Percentiles rank a stretch among this genome's conserved stretches.
Evolutionary conservation across 148 eudicot species (phyloP).

Genomic region (Simmondsia chinensis): DNA sequence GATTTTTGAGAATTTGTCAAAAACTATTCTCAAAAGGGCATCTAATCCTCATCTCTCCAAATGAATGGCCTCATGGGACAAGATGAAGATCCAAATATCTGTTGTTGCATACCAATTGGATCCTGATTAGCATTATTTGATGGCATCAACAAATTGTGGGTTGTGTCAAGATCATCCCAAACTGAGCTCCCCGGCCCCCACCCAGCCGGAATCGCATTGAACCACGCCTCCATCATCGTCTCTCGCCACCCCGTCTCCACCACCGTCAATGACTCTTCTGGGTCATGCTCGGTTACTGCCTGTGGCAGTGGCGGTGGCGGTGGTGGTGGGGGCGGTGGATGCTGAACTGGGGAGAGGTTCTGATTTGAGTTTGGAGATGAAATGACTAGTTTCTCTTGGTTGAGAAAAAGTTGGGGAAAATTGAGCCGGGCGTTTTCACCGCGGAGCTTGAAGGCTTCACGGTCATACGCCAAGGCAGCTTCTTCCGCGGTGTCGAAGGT

Average conservation of each 20-base stretch:
- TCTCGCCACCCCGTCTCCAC: constrained; percentile 55
- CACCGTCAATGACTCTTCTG: constrained; percentile 17
- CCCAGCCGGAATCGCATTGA: constrained; percentile 57
- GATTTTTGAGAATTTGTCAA: too few relatives aligned
- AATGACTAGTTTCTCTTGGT: too few relatives aligned
- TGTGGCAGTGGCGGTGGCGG: constrained; percentile 1
- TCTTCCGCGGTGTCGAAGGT: constrained; percentile 76
- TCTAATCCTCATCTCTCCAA: constrained; percentile 29
- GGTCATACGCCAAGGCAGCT: constrained; percentile 81
- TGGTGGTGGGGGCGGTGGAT: too few relatives aligned
- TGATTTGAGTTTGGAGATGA: too few relatives aligned
- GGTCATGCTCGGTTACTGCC: constrained; percentile 6
- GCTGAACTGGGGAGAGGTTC: too few relatives aligned
- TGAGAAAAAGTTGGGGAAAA: constrained; percentile 56
- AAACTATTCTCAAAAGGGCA: too few relatives aligned
- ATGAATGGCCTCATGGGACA: constrained; percentile 46
- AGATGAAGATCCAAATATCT: constrained; percentile 33
- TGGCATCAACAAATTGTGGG: constrained; percentile 42
- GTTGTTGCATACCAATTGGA: constrained; percentile 16
- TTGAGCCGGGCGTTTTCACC: constrained; percentile 72
- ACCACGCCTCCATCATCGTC: constrained; percentile 74
- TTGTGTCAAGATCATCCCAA: constrained; percentile 72
- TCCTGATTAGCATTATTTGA: constrained; percentile 26
- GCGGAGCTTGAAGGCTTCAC: constrained; percentile 62
- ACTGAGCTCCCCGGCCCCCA: constrained; percentile 88